Evolutionary conservation across 345 rosid genomes (phyloP).

Genomic region (Bretschneidera sinensis): DNA sequence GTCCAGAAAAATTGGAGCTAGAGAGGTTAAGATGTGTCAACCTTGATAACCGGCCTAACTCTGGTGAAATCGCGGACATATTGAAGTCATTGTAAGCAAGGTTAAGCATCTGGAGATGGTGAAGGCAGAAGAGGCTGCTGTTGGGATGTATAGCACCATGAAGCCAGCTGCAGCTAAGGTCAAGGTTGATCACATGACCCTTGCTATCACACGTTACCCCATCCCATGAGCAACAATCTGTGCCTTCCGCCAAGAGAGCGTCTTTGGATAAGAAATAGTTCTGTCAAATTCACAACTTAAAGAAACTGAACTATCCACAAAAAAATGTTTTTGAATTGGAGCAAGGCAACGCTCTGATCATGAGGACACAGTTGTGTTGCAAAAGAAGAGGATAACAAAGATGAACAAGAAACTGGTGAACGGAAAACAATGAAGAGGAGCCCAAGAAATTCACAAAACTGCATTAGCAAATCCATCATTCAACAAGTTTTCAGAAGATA

Average conservation of each 20-base stretch:
- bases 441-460: too few species aligned
- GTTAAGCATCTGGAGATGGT: conserved; percentile 19
- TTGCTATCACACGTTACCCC: neutral
- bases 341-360: neutral
- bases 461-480: too few species aligned
- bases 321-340: neutral
- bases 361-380: neutral
- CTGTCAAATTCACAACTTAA: too few species aligned
- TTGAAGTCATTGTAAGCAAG: conserved; percentile 25
- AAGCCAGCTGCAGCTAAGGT: neutral
- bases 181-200: neutral
- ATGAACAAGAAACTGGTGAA: too few species aligned
- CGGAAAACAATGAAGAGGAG: too few species aligned
- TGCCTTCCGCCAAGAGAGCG: neutral
- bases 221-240: neutral
- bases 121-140: conserved; percentile 19
- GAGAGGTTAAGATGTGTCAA: neutral
- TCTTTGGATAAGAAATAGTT: neutral
- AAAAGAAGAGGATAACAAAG: too few species aligned
- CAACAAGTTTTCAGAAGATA: too few species aligned
- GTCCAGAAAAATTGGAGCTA: neutral
- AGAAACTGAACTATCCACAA: neutral
- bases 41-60: neutral
- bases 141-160: conserved; percentile 7
- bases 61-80: neutral